Evolutionary conservation across 768 basidiomycete genomes (phyloP).

Genomic region (Psilocybe cyanescens): DNA sequence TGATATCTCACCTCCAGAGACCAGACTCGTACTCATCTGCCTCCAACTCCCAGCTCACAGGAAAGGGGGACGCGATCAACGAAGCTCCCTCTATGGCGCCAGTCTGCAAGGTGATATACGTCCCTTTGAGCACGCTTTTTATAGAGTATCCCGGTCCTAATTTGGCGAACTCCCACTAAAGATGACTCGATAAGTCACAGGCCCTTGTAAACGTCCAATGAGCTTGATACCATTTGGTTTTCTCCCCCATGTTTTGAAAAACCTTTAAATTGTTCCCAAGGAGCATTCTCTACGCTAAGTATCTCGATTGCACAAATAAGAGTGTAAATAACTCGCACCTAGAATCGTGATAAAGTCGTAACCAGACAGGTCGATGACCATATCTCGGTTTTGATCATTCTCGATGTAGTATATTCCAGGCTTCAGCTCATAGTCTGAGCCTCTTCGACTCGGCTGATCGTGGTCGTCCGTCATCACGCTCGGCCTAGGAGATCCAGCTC

Average conservation of each 20-base stretch:
- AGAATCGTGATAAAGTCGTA: conserved; percentile 20
- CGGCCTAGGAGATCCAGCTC: not conserved
- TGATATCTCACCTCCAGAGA: conserved; percentile 22
- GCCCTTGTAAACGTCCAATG: not conserved
- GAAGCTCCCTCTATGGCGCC: conserved; percentile 20
- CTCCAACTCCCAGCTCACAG: conserved; percentile 35
- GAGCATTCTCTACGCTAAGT: no score
- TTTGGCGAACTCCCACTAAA: conserved; percentile 32
- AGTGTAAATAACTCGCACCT: conserved; percentile 1
- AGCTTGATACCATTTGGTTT: conserved; percentile 30
- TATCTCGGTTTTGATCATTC: conserved; percentile 15
- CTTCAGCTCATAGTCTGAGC: not conserved
- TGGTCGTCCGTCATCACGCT: not conserved
- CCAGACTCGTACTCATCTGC: conserved; percentile 21
- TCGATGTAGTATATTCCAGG: conserved; percentile 28
- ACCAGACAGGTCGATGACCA: conserved; percentile 27
- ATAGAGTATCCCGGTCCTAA: conserved; percentile 37
- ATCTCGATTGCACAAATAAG: not conserved
- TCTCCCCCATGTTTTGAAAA: conserved; percentile 23
- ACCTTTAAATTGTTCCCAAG: not conserved
- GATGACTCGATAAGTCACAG: not conserved
- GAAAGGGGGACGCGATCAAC: conserved; percentile 29
- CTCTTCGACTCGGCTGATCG: not conserved
- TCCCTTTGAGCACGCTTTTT: conserved; percentile 24
- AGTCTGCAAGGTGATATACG: conserved; percentile 31